These are phyloP conservation scores for Trichoderma parareesei DNA, from an alignment of 495 filamentous ascomycete genomes.

Conservation along the genomic window DNA sequence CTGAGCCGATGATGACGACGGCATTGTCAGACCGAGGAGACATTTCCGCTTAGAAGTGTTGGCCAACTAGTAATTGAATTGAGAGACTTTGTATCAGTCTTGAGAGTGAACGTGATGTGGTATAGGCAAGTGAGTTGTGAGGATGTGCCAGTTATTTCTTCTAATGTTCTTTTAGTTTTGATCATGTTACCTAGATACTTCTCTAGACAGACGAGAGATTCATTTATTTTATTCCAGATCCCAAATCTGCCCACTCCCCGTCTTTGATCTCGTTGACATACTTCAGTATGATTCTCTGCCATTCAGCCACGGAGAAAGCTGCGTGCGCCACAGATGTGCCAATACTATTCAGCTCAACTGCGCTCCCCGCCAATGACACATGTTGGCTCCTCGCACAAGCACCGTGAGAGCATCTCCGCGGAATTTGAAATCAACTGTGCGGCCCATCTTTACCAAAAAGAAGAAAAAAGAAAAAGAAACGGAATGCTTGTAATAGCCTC, in stretches of 20 bases:
- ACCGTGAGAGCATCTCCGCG: neutral
- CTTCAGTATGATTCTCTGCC: neutral
- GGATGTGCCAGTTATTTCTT: neutral
- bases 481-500: neutral
- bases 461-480: neutral
- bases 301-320: neutral
- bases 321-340: neutral
- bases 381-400: neutral
- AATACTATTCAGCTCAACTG: neutral
- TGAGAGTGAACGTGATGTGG: neutral
- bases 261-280: neutral
- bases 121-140: neutral
- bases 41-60: neutral
- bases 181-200: neutral
- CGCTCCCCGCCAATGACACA: neutral
- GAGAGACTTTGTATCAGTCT: neutral
- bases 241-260: neutral
- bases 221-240: neutral
- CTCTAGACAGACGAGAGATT: neutral
- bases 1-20: slow-evolving; percentile 33
- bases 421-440: neutral
- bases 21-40: slow-evolving; percentile 6
- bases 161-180: neutral
- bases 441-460: neutral
- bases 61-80: neutral